phyloP scores from a whole-genome alignment of 768 basidiomycete genomes.

The Leccinellum albellum region DNA sequence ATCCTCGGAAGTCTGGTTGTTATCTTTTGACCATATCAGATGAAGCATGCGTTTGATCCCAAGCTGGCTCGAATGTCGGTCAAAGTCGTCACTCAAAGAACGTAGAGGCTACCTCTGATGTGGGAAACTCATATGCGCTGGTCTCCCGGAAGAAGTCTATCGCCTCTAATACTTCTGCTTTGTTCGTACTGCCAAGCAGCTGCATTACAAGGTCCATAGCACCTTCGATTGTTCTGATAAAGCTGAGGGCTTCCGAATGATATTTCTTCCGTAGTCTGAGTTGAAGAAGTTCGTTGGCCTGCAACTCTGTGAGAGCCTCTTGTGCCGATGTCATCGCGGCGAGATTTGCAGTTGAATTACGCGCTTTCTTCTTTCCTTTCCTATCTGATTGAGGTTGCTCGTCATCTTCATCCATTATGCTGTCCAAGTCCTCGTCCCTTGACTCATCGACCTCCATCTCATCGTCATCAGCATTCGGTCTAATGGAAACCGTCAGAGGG shows the following conservation, averaged over 20 bases:
- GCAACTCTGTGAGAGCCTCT: constrained; percentile 62
- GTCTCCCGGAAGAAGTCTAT: constrained; percentile 89
- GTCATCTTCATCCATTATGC: constrained; percentile 38
- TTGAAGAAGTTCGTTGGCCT: constrained; percentile 60
- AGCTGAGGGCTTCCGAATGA: constrained; percentile 78
- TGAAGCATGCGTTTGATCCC: constrained; percentile 97
- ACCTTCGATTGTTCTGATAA: constrained; percentile 66
- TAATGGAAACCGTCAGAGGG: constrained; percentile 11
- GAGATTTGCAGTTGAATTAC: constrained; percentile 71
- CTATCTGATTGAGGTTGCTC: constrained; percentile 34
- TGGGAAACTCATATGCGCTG: constrained; percentile 74
- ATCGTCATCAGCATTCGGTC: constrained; percentile 31
- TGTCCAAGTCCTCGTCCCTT: constrained; percentile 32
- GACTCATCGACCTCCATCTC: constrained; percentile 59
- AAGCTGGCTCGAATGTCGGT: constrained; percentile 38
- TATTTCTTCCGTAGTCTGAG: constrained; percentile 80
- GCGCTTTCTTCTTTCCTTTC: constrained; percentile 47
- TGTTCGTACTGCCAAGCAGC: constrained; percentile 82
- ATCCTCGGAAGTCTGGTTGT: constrained; percentile 71
- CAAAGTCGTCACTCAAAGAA: not conserved
- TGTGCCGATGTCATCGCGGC: constrained; percentile 68
- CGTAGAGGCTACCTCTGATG: constrained; percentile 56
- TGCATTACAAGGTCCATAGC: constrained; percentile 72
- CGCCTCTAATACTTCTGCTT: constrained; percentile 76
- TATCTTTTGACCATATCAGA: constrained; percentile 95